These are phyloP conservation scores for Juncus inflexus DNA, from an alignment of 176 grass and related monocot species.

Conservation along the genomic window DNA sequence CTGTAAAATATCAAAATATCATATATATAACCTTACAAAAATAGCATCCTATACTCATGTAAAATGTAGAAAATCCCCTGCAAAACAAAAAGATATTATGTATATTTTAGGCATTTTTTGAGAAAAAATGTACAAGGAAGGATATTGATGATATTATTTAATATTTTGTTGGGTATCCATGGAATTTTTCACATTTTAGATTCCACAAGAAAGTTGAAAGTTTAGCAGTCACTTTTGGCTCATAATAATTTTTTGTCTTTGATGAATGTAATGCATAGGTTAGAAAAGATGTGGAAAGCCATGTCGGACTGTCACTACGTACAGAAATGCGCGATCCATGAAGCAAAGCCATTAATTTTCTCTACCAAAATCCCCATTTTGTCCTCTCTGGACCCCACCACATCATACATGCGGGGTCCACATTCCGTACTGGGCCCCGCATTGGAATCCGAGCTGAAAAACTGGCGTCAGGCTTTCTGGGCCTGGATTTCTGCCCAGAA, in stretches of 20 bases:
- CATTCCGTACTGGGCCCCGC: conserved; percentile 26
- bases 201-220: too few species aligned
- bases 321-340: conserved; percentile 72
- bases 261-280: conserved; percentile 28
- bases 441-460: conserved; percentile 55
- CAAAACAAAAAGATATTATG: too few species aligned
- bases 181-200: not conserved
- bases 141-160: too few species aligned
- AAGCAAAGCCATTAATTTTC: conserved; percentile 64
- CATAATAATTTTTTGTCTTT: not conserved
- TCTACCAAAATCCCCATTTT: conserved; percentile 37
- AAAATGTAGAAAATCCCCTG: too few species aligned
- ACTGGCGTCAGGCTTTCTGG: conserved; percentile 54
- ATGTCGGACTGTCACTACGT: conserved; percentile 85
- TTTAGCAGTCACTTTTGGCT: too few species aligned
- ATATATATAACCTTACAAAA: too few species aligned
- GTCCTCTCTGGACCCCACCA: conserved; percentile 25
- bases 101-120: too few species aligned
- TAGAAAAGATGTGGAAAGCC: conserved; percentile 80
- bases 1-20: too few species aligned
- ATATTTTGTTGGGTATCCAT: too few species aligned
- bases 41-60: too few species aligned
- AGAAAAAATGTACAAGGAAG: too few species aligned
- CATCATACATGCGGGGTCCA: conserved; percentile 22
- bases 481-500: conserved; percentile 71